A percentile compares a stretch with the other conserved stretches of the same genome.
Evolutionary conservation across 1,284 basidiomycete species (phyloP).

Genomic region (Phylloporus sp.): DNA sequence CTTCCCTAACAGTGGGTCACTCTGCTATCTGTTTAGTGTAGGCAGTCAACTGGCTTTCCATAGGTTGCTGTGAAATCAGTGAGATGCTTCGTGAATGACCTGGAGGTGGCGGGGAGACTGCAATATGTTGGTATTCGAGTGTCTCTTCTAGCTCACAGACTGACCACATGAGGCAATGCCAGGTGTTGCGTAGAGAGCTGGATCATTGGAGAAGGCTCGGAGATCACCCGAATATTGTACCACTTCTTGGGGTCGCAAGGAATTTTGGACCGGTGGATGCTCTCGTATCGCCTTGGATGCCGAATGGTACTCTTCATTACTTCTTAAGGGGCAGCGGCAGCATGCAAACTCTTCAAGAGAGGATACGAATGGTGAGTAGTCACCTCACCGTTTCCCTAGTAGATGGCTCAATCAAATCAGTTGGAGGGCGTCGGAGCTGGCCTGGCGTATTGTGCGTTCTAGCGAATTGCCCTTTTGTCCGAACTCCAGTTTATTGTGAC

Average conservation of each 20-base stretch:
- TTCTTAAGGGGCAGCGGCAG: background rate
- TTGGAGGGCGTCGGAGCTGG: slow-evolving; percentile 5
- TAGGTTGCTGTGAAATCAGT: too few relatives aligned
- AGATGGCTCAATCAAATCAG: background rate
- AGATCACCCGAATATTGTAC: background rate
- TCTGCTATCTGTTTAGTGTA: too few relatives aligned
- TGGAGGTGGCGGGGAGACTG: background rate
- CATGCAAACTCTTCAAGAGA: background rate
- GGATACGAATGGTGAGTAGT: slow-evolving; percentile 2
- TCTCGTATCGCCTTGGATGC: too few relatives aligned
- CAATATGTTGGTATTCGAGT: too few relatives aligned
- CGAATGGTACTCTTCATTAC: background rate
- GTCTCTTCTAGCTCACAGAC: too few relatives aligned
- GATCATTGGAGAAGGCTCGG: too few relatives aligned
- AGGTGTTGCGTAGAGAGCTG: too few relatives aligned
- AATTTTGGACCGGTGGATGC: too few relatives aligned
- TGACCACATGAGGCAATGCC: too few relatives aligned
- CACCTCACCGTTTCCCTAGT: background rate
- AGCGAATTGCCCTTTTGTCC: background rate
- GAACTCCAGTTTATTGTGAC: background rate
- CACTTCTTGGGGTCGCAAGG: too few relatives aligned
- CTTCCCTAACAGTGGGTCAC: too few relatives aligned
- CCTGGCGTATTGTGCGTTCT: slow-evolving; percentile 2
- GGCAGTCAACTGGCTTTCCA: background rate
- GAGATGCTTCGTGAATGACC: too few relatives aligned